A percentile compares a stretch with the other conserved stretches of the same genome.
Evolutionary conservation across 2,329 filamentous ascomycete species (phyloP).

Genomic region (Dendrostoma leiphaemia): DNA sequence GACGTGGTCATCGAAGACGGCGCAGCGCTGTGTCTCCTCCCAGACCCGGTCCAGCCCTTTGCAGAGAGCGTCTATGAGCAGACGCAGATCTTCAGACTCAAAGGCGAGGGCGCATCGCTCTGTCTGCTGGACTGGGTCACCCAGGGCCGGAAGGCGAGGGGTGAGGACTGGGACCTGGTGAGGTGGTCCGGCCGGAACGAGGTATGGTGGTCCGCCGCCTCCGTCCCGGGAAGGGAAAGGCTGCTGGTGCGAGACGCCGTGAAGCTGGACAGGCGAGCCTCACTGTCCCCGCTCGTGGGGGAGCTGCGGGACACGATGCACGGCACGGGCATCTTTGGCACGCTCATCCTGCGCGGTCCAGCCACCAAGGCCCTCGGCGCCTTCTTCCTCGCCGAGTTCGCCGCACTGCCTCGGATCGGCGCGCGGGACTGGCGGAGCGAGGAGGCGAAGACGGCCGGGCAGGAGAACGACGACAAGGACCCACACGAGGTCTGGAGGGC

Average conservation of each 20-base stretch:
- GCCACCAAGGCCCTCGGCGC: conserved; percentile 63
- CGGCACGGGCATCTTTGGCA: conserved; percentile 75
- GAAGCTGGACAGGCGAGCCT: conserved; percentile 56
- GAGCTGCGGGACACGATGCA: conserved; percentile 67
- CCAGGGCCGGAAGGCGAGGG: conserved; percentile 78
- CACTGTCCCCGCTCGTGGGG: conserved; percentile 1
- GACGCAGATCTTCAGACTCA: conserved; percentile 70
- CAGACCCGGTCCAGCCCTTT: conserved; percentile 93
- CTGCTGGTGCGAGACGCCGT: conserved; percentile 85
- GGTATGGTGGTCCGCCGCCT: conserved; percentile 57
- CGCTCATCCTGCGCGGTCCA: conserved; percentile 76
- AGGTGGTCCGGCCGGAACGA: conserved; percentile 85
- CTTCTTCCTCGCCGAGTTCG: conserved; percentile 80
- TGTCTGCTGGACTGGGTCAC: conserved; percentile 94
- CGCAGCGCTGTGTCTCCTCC: conserved; percentile 66
- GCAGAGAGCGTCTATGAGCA: conserved; percentile 81
- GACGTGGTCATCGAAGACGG: conserved; percentile 47
- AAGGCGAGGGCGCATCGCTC: conserved; percentile 54
- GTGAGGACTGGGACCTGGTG: conserved; percentile 83
- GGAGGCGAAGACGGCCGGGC: conserved; percentile 38
- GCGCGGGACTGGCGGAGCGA: conserved; percentile 71
- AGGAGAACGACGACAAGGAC: conserved; percentile 34
- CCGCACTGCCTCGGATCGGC: conserved; percentile 75
- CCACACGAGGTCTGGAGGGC: conserved; percentile 52
- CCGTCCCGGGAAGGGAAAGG: conserved; percentile 39